A percentile compares a stretch with the other conserved stretches of the same genome.
These are phyloP conservation scores for Gliomastix tumulicola DNA, from an alignment of 2,329 filamentous ascomycete genomes.

Conservation along the genomic window DNA sequence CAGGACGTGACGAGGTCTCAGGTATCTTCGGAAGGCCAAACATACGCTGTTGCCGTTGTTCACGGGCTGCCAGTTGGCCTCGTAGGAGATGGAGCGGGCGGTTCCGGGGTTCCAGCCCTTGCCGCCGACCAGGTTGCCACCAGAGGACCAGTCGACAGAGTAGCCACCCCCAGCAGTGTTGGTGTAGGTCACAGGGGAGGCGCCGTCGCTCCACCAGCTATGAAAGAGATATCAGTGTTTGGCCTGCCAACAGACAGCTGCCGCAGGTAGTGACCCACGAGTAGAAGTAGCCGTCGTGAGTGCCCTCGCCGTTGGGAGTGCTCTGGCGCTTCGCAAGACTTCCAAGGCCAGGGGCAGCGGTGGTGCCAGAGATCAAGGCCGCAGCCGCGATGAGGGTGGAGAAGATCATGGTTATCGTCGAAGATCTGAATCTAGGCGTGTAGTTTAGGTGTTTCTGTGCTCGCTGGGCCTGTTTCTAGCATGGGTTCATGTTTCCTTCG, in stretches of 20 bases:
- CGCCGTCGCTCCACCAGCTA: slow-evolving; percentile 36
- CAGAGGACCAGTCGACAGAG: slow-evolving; percentile 30
- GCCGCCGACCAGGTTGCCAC: slow-evolving; percentile 47
- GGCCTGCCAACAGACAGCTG: too few species aligned
- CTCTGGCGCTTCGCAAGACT: slow-evolving; percentile 3
- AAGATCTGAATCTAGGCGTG: too few species aligned
- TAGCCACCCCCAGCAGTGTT: slow-evolving; percentile 31
- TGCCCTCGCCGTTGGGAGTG: slow-evolving; percentile 20
- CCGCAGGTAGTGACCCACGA: too few species aligned
- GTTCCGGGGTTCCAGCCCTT: slow-evolving; percentile 51
- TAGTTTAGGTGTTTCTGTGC: not conserved
- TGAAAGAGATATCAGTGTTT: too few species aligned
- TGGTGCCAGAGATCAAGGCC: slow-evolving; percentile 1
- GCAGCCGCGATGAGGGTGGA: slow-evolving; percentile 4
- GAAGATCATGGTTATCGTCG: slow-evolving; percentile 5
- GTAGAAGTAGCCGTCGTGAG: slow-evolving; percentile 32
- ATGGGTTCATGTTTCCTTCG: too few species aligned
- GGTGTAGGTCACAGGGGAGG: slow-evolving; percentile 28
- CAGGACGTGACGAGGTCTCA: not conserved
- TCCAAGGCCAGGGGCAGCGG: slow-evolving; percentile 1
- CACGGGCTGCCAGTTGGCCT: slow-evolving; percentile 15
- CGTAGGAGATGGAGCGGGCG: slow-evolving; percentile 18
- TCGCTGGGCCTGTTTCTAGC: too few species aligned
- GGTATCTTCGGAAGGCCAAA: too few species aligned
- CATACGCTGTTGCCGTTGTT: slow-evolving; percentile 18